Conservation (phyloP, 768 basidiomycete species). For the Goffeauzyma gilvescens region DNA sequence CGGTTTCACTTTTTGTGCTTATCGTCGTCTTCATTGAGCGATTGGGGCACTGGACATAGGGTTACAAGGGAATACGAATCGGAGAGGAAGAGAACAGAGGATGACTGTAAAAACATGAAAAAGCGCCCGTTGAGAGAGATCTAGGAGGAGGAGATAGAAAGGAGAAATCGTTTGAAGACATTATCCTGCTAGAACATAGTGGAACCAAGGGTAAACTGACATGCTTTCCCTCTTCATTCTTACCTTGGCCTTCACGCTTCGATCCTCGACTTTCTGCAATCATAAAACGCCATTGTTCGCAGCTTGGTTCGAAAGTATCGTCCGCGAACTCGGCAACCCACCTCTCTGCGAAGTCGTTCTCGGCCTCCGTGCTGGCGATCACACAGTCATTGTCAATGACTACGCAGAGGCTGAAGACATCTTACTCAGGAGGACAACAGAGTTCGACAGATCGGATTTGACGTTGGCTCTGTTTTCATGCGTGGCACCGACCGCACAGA, state of each 20-base stretch:
- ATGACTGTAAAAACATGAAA: too few relatives aligned
- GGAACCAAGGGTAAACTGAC: too few relatives aligned
- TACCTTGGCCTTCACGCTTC: too few relatives aligned
- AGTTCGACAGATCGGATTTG: background rate
- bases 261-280: background rate
- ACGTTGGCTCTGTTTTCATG: background rate
- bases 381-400: slow-evolving; percentile 1
- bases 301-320: background rate
- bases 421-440: background rate
- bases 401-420: background rate
- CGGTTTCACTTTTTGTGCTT: background rate
- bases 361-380: background rate
- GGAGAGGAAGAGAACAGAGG: too few relatives aligned
- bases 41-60: too few relatives aligned
- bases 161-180: too few relatives aligned
- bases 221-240: too few relatives aligned
- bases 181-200: too few relatives aligned
- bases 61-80: too few relatives aligned
- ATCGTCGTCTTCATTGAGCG: background rate
- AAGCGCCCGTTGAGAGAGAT: too few relatives aligned
- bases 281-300: too few relatives aligned
- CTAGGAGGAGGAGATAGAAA: too few relatives aligned
- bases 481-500: background rate
- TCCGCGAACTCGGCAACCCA: background rate
- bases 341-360: background rate